phyloP scores from a whole-genome alignment of 805 yeast genomes.

The Pichia manshurica region DNA sequence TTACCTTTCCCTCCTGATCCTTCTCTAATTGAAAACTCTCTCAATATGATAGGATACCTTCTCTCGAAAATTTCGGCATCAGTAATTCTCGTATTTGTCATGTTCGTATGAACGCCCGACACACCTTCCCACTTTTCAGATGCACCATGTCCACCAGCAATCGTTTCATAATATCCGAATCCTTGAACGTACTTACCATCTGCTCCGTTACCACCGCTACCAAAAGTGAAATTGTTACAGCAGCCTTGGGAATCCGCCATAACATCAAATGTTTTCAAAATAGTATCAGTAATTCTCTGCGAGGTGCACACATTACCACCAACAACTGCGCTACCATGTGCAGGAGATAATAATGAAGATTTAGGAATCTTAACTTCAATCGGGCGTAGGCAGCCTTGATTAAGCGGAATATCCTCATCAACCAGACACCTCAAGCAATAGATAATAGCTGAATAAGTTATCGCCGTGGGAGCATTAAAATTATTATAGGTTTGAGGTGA shows the following conservation, averaged over 20 bases:
- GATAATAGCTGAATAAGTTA: conserved; percentile 81
- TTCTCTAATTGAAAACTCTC: conserved; percentile 61
- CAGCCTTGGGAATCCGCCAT: conserved; percentile 97
- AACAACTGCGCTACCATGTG: conserved; percentile 84
- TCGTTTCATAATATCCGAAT: conserved; percentile 90
- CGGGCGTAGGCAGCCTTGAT: conserved; percentile 87
- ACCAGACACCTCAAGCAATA: conserved; percentile 84
- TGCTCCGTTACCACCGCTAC: conserved; percentile 59
- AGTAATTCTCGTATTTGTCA: conserved; percentile 90
- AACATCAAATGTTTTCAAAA: conserved; percentile 78
- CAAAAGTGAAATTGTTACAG: conserved; percentile 91
- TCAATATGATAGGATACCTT: conserved; percentile 76
- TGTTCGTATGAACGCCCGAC: conserved; percentile 87
- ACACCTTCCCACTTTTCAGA: conserved; percentile 78
- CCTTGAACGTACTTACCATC: conserved; percentile 51
- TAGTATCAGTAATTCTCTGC: conserved; percentile 86
- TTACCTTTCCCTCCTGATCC: conserved; percentile 80
- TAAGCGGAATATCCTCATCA: conserved; percentile 82
- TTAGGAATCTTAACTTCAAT: conserved; percentile 61
- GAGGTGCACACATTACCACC: conserved; percentile 95
- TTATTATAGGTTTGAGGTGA: conserved; percentile 86
- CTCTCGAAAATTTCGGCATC: conserved; percentile 87
- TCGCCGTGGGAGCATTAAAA: conserved; percentile 88
- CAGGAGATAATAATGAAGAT: conserved; percentile 65
- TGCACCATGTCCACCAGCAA: conserved; percentile 96